phyloP scores from a whole-genome alignment of 106 monocot species.

The Platanthera zijinensis region DNA sequence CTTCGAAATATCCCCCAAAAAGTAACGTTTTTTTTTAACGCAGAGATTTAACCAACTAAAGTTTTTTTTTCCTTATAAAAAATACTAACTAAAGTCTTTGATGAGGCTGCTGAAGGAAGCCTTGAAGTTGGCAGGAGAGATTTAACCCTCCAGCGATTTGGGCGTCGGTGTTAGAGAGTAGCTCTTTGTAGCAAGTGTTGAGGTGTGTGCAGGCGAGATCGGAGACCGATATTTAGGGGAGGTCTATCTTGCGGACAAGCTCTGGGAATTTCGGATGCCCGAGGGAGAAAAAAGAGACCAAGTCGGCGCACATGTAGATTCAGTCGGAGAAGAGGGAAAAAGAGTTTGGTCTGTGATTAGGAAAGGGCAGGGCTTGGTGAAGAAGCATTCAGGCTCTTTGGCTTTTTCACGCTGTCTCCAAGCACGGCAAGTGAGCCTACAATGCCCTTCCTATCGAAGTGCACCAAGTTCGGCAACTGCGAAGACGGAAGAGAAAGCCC shows the following conservation, averaged over 20 bases:
- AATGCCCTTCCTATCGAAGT: slow-evolving; percentile 82
- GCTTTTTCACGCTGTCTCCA: slow-evolving; percentile 73
- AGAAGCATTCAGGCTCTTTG: slow-evolving; percentile 43
- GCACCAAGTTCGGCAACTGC: slow-evolving; percentile 29
- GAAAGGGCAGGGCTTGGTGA: slow-evolving; percentile 44
- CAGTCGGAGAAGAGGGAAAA: slow-evolving; percentile 66
- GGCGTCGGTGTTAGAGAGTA: slow-evolving; percentile 42
- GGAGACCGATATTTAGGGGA: slow-evolving; percentile 38
- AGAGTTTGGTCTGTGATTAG: slow-evolving; percentile 63
- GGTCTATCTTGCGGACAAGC: slow-evolving; percentile 66
- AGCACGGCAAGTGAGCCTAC: slow-evolving; percentile 52
- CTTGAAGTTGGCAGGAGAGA: slow-evolving; percentile 54
- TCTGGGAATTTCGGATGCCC: slow-evolving; percentile 68
- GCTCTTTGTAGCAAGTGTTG: slow-evolving; percentile 50
- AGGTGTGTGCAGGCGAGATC: slow-evolving; percentile 60
- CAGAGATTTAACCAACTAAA: too few relatives aligned
- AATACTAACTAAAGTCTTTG: slow-evolving; percentile 16
- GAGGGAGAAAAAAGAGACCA: slow-evolving; percentile 52
- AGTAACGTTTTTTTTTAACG: too few relatives aligned
- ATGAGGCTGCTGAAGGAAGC: slow-evolving; percentile 35
- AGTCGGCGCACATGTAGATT: slow-evolving; percentile 59
- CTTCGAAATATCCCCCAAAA: too few relatives aligned
- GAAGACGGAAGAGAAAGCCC: not conserved
- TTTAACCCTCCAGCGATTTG: slow-evolving; percentile 75
- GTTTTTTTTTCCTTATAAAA: too few relatives aligned